Evolutionary conservation across 495 filamentous ascomycete species (phyloP), one percentile per base, ranked within the genome.

Genomic region (Glarea lozoyensis): DNA sequence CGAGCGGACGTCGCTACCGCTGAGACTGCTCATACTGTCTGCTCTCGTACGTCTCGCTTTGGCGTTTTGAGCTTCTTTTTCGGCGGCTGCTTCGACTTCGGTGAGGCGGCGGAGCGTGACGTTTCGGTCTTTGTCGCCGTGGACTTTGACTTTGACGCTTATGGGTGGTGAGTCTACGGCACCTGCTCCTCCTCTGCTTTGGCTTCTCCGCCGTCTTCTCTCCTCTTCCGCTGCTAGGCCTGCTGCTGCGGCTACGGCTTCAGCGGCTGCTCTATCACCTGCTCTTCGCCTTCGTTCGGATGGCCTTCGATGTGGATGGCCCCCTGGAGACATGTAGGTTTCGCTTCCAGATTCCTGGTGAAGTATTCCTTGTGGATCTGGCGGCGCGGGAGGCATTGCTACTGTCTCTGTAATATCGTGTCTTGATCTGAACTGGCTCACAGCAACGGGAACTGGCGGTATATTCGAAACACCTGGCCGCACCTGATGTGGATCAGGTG

Each of bases 41-140:
- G 58, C 61, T 37, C 65, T 58, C 21, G 59, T 36, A 38, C 61
- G 55, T 30, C 40, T 37, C 19, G 42, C 34, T 9, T 41, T 25
- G 12, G 59, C 55, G n/a, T 56, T 54, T 15, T 46, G 33, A 4
- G 57, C 54, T 39, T 57, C 49, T 43, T 48, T n/a, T 19, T 59
- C 79, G 2, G 82, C 81, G 5, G 54, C 54, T 13, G 50, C 50
- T 70, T 94, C 88, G 58, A 87, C 77, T 48, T 90, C 86, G 6
- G 81, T 86, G 10, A 95, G 63, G 20, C 84, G 72, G 17, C 86
- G 75, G 15, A 95, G 69, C 10, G 88, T 94, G 35, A 94, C 80
- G 51, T 87, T 82, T 23, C 80, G 75, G 41, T 84, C 80, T 17
- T 60, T 58, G 52, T 94, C 83, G 40, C 79, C 73, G 61, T 87